A percentile compares a stretch with the other conserved stretches of the same genome.
These are phyloP conservation scores for Phlyctochytrium arcticum DNA, from an alignment of 192 early-diverging fungal species.

Conservation along the genomic window DNA sequence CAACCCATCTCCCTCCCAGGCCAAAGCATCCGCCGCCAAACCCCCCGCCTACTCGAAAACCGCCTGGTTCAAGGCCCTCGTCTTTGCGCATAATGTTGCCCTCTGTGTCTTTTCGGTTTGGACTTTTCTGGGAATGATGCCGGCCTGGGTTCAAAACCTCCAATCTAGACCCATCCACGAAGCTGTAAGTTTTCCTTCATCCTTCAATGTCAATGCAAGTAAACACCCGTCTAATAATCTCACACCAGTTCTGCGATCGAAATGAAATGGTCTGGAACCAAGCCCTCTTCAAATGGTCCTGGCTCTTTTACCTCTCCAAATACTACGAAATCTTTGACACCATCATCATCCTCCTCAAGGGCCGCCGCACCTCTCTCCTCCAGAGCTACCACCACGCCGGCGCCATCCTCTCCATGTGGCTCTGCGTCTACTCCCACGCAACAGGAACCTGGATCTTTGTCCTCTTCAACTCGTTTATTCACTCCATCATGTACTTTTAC, in stretches of 20 bases:
- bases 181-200: conserved; percentile 28
- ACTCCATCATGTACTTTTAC: conserved; percentile 84
- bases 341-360: conserved; percentile 78
- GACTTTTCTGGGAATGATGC: conserved; percentile 63
- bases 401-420: conserved; percentile 79
- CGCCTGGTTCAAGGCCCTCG: conserved; percentile 63
- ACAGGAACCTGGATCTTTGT: conserved; percentile 82
- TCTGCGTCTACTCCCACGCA: conserved; percentile 61
- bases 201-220: too few relatives aligned
- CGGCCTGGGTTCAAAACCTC: conserved; percentile 51
- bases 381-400: conserved; percentile 87
- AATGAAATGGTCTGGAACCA: conserved; percentile 58
- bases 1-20: neutral
- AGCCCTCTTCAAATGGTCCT: conserved; percentile 76
- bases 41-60: conserved; percentile 9
- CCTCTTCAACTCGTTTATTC: conserved; percentile 79
- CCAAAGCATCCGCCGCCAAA: neutral
- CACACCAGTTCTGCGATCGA: conserved; percentile 4
- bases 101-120: conserved; percentile 68
- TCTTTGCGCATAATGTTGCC: conserved; percentile 71
- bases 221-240: too few relatives aligned
- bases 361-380: conserved; percentile 33
- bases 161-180: conserved; percentile 42
- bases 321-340: conserved; percentile 89
- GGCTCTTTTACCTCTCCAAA: conserved; percentile 84